Percentiles rank a stretch among this genome's conserved stretches.
phyloP scores from a whole-genome alignment of 2,329 filamentous ascomycete genomes.

The Claviceps humidiphila region DNA sequence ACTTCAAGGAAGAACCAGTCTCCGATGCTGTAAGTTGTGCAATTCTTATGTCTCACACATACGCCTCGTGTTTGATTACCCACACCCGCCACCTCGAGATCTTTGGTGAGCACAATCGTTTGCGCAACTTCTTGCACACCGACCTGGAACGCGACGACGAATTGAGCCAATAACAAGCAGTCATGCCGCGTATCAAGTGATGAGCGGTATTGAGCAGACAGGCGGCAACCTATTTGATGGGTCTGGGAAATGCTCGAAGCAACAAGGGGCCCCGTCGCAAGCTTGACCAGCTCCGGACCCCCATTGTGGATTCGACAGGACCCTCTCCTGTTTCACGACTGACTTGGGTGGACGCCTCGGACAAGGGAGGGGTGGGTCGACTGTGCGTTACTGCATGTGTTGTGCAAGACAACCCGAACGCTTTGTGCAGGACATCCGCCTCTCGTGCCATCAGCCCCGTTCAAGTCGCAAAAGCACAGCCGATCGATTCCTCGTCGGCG shows the following conservation, averaged over 20 bases:
- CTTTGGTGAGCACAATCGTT: background rate
- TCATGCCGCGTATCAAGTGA: conserved; percentile 2
- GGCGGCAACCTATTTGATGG: background rate
- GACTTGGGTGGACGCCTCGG: conserved; percentile 9
- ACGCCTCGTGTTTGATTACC: background rate
- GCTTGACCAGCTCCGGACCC: conserved; percentile 10
- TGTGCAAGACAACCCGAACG: background rate
- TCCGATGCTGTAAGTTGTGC: conserved; percentile 8
- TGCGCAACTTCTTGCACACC: background rate
- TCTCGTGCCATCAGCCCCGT: conserved; percentile 1
- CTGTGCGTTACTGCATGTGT: background rate
- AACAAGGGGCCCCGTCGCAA: conserved; percentile 9
- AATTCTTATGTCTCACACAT: conserved; percentile 1
- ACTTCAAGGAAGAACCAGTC: conserved; percentile 9
- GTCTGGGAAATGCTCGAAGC: conserved; percentile 1
- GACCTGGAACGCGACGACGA: background rate
- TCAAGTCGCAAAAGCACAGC: background rate
- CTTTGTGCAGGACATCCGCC: conserved; percentile 1
- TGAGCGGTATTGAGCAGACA: background rate
- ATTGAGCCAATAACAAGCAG: background rate
- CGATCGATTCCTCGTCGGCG: background rate
- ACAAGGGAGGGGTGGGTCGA: conserved; percentile 5
- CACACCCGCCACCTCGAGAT: conserved; percentile 1
- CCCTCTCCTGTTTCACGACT: conserved; percentile 12
- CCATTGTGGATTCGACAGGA: conserved; percentile 9